Evolutionary conservation across 306 rosid genomes (phyloP), one percentile per base, ranked within the genome.

Genomic region (Begonia masoniana): DNA sequence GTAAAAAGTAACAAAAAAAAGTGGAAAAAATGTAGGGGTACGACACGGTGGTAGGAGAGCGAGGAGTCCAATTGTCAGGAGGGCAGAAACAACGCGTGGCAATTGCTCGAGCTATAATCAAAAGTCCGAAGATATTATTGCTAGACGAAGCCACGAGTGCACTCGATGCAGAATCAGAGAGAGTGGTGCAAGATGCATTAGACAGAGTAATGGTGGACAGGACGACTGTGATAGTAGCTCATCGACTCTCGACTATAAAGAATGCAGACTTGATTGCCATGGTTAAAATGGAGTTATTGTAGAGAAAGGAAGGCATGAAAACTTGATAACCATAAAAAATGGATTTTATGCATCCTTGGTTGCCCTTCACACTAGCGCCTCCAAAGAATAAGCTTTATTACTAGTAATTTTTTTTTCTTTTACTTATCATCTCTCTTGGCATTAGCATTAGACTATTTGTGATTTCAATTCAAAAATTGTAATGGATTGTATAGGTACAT

Each of bases 101-200:
- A 66, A 84, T 88, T 42, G 86, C 95, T 9, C 75, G 95, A 61
- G 95, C 88, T 41, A 77, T 84, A 36, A 61, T 88, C 35, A 88
- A 84, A 49, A 56, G 82, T 50, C 96, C 97, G 0, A 84, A 66
- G 67, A 77, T 88, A 36, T 79, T 88, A 5, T 52, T 84, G 71
- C 88, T 88, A 7, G 97, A 88, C 53, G 95, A 88, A 72, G 94
- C 95, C 41, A 88, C 92, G 10, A 84, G 95, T 66, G 97, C 97
- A 39, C 62, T 88, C 6, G 95, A 84, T 68, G 92, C 84, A 0
- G 86, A 88, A 58, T 88, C 95, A 0, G 95, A 88, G 39, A 63
- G 74, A 3, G 24, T 84, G 14, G 97, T 84, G 13, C 95, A 88
- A 60, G 86, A 77, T 24, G 96, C 96, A 15, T 54, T 88, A 49